phyloP scores from a whole-genome alignment of 306 rosid species.

The Vachellia collinsii region DNA sequence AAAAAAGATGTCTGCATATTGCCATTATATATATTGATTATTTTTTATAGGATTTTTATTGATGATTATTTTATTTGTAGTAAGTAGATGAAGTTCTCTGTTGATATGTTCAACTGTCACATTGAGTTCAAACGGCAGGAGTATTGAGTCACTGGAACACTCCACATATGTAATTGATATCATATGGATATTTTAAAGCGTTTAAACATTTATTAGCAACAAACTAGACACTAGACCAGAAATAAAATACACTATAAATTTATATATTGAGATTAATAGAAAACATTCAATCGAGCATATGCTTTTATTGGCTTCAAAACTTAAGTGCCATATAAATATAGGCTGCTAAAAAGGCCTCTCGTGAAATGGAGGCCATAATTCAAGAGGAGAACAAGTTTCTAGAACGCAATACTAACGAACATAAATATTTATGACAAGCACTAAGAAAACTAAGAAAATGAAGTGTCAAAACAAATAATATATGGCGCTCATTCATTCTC shows the following conservation, averaged over 20 bases:
- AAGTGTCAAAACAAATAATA: conserved; percentile 36
- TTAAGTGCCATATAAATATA: neutral
- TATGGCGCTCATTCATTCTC: conserved; percentile 20
- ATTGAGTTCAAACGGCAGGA: no score
- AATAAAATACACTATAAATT: neutral
- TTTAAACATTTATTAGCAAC: neutral
- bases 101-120: neutral
- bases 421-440: conserved; percentile 25
- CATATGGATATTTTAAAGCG: neutral
- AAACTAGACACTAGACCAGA: neutral
- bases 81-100: neutral
- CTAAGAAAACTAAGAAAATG: conserved; percentile 43
- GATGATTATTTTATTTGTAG: neutral
- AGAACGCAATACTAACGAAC: conserved; percentile 20
- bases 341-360: conserved; percentile 6
- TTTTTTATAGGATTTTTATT: no score
- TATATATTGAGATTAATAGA: neutral
- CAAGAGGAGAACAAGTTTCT: conserved; percentile 14
- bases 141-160: no score
- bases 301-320: conserved; percentile 15
- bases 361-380: conserved; percentile 31
- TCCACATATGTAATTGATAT: neutral
- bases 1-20: no score
- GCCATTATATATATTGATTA: no score
- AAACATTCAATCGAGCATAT: neutral